Conservation (phyloP, 2,329 filamentous ascomycete genomes). For the Claviceps africana region DNA sequence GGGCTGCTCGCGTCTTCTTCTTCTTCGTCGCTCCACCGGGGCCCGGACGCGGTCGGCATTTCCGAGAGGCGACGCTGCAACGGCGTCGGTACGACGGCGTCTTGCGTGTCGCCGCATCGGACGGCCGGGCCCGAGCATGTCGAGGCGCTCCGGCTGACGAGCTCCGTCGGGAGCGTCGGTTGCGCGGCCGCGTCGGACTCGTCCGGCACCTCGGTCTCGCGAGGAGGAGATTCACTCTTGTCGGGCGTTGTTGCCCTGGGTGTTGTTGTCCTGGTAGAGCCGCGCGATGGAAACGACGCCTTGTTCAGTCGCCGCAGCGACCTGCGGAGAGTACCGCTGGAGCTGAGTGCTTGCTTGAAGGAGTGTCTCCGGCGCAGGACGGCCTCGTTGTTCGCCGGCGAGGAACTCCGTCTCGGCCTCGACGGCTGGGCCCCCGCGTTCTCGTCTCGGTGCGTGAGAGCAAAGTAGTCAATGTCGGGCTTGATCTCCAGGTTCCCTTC, state of each 20-base stretch:
- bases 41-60: constrained; percentile 9
- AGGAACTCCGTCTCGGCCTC: constrained; percentile 1
- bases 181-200: constrained; percentile 5
- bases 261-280: constrained; percentile 1
- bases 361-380: constrained; percentile 17
- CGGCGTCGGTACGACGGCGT: constrained; percentile 12
- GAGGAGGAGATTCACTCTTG: constrained; percentile 18
- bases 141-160: constrained; percentile 14
- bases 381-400: constrained; percentile 6
- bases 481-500: constrained; percentile 28
- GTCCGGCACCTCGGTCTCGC: constrained; percentile 35
- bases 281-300: constrained; percentile 7
- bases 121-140: constrained; percentile 13
- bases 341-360: constrained; percentile 15
- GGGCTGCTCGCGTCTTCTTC: neutral
- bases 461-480: constrained; percentile 43
- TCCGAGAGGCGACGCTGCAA: constrained; percentile 4
- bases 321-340: constrained; percentile 20
- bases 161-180: constrained; percentile 5
- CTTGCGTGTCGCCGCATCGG: constrained; percentile 14
- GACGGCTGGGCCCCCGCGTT: constrained; percentile 1
- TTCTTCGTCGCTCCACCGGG: constrained; percentile 17
- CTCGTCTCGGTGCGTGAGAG: constrained; percentile 23
- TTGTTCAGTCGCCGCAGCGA: constrained; percentile 20
- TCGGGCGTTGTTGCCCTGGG: constrained; percentile 2